Conservation (phyloP, 495 filamentous ascomycete species). For the Trichocladium antarcticum region DNA sequence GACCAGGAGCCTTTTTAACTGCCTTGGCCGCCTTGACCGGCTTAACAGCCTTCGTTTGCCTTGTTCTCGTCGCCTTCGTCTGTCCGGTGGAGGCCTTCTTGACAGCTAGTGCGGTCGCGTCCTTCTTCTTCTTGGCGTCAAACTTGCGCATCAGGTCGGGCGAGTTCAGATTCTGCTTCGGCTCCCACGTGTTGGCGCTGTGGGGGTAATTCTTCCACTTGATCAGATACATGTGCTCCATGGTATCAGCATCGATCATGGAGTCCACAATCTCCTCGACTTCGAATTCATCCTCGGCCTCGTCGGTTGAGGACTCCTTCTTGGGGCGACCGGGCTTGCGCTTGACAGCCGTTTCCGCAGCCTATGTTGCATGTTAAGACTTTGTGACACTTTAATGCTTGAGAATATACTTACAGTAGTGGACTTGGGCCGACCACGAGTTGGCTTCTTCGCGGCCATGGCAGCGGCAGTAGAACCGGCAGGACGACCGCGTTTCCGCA, state of each 20-base stretch:
- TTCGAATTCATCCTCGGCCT: constrained; percentile 23
- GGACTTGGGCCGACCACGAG: constrained; percentile 14
- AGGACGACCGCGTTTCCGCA: constrained; percentile 17
- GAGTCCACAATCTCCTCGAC: constrained; percentile 31
- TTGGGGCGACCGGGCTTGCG: constrained; percentile 13
- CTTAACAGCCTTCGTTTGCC: constrained; percentile 10
- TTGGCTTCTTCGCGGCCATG: constrained; percentile 18
- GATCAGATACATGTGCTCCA: constrained; percentile 27
- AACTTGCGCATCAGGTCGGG: constrained; percentile 19
- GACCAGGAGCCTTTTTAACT: constrained; percentile 3
- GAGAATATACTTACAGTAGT: constrained; percentile 8
- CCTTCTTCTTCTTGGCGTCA: constrained; percentile 22
- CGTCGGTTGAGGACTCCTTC: constrained; percentile 10
- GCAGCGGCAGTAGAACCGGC: constrained; percentile 14
- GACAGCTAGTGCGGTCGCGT: constrained; percentile 2
- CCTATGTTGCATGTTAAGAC: constrained; percentile 5
- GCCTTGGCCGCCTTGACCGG: constrained; percentile 5
- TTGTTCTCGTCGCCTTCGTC: constrained; percentile 1
- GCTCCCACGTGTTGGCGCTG: constrained; percentile 36
- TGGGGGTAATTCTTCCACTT: constrained; percentile 34
- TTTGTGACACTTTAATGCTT: too few species aligned
- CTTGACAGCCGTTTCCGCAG: constrained; percentile 11
- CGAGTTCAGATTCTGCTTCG: constrained; percentile 25
- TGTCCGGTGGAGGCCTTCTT: neutral
- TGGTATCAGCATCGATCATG: constrained; percentile 23